Evolutionary conservation across 306 rosid genomes (phyloP).

Genomic region (Comarum palustre): DNA sequence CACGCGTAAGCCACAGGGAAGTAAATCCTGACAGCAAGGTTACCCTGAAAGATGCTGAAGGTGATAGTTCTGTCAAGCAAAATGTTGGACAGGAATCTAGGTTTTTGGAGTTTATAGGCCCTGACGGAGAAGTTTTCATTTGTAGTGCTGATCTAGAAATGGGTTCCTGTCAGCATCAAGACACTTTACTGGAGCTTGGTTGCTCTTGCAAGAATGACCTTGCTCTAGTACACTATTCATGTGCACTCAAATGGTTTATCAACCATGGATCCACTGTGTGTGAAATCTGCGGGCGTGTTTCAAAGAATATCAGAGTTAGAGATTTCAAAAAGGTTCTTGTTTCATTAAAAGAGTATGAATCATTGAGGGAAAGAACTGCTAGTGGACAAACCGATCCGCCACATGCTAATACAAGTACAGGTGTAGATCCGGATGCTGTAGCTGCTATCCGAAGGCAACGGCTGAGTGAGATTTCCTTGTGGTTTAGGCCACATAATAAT

Average conservation of each 20-base stretch:
- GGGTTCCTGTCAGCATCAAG: slow-evolving; percentile 59
- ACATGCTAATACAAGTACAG: slow-evolving; percentile 39
- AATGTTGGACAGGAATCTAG: slow-evolving; percentile 44
- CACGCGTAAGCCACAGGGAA: slow-evolving; percentile 32
- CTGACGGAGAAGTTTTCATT: slow-evolving; percentile 80
- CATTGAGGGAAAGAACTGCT: slow-evolving; percentile 82
- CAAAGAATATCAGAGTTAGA: slow-evolving; percentile 66
- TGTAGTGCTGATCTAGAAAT: slow-evolving; percentile 74
- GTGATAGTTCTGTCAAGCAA: slow-evolving; percentile 24
- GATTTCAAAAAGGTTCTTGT: slow-evolving; percentile 68
- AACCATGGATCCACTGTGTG: slow-evolving; percentile 91
- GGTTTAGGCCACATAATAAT: slow-evolving; percentile 78
- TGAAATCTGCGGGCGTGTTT: slow-evolving; percentile 78
- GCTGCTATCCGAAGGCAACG: slow-evolving; percentile 93
- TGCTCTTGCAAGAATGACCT: slow-evolving; percentile 95
- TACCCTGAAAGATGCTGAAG: slow-evolving; percentile 24
- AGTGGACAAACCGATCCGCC: slow-evolving; percentile 61
- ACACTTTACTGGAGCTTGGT: slow-evolving; percentile 76
- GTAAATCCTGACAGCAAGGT: slow-evolving; percentile 31
- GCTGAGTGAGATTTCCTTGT: slow-evolving; percentile 77
- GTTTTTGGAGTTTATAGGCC: slow-evolving; percentile 69
- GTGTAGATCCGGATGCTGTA: slow-evolving; percentile 89
- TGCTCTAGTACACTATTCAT: slow-evolving; percentile 85
- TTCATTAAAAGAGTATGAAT: slow-evolving; percentile 79
- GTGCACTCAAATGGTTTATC: slow-evolving; percentile 96